Conservation (phyloP, 2,329 filamentous ascomycete genomes). For the Leptosphaerulina australis region DNA sequence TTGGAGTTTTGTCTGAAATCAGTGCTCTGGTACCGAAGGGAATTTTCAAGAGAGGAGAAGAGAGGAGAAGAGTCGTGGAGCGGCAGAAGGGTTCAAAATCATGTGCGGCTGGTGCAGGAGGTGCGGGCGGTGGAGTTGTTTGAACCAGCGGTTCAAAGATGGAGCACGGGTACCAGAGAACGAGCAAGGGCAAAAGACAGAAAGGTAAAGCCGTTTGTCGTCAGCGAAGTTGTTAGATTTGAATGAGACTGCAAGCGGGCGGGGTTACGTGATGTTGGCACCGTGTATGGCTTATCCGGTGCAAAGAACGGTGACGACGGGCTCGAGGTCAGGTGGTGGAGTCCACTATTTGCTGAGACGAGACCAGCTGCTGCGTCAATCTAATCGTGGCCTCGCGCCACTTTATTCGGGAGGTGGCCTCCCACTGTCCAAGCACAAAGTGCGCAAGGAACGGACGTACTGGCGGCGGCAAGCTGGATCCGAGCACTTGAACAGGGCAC, state of each 20-base stretch:
- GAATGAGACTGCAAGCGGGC: constrained; percentile 14
- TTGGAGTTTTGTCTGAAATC: not conserved
- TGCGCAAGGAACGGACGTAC: constrained; percentile 15
- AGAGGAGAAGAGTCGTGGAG: not conserved
- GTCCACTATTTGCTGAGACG: constrained; percentile 18
- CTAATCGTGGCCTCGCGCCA: constrained; percentile 23
- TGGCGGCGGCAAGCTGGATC: constrained; percentile 17
- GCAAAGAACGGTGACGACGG: constrained; percentile 24
- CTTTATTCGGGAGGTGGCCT: constrained; percentile 11
- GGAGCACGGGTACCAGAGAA: constrained; percentile 17
- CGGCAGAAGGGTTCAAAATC: not conserved
- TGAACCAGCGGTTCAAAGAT: constrained; percentile 28
- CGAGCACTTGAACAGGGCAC: constrained; percentile 5
- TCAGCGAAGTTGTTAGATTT: constrained; percentile 11
- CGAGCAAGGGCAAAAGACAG: constrained; percentile 18
- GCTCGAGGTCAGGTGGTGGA: constrained; percentile 24
- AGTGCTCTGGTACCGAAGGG: not conserved
- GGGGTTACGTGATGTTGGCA: constrained; percentile 28
- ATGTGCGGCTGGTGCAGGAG: constrained; percentile 21
- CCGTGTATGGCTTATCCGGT: constrained; percentile 19
- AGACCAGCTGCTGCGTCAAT: constrained; percentile 25
- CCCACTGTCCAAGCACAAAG: constrained; percentile 1
- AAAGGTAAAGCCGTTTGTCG: constrained; percentile 12
- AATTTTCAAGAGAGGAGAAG: not conserved
- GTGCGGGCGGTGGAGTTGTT: constrained; percentile 18